These are phyloP conservation scores for Hyaloscypha finlandica DNA, from an alignment of 495 filamentous ascomycete genomes.

Conservation along the genomic window DNA sequence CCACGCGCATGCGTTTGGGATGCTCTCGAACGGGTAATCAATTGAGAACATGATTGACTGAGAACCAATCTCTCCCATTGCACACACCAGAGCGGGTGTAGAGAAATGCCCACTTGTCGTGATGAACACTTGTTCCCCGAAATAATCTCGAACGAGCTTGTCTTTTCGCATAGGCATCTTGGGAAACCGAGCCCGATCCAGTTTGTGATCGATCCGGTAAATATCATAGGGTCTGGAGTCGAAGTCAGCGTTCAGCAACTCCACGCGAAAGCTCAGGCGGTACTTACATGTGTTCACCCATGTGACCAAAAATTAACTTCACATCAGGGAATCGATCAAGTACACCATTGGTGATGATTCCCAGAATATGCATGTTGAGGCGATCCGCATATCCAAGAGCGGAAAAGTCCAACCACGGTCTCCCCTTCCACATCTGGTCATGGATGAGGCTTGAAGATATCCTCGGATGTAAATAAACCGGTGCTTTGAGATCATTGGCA, in stretches of 20 bases:
- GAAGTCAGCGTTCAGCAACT: not conserved
- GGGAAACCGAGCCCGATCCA: constrained; percentile 41
- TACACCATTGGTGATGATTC: constrained; percentile 55
- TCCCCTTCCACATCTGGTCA: constrained; percentile 52
- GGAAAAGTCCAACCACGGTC: constrained; percentile 38
- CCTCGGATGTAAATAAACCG: constrained; percentile 62
- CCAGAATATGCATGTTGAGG: constrained; percentile 40
- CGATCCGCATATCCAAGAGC: constrained; percentile 55
- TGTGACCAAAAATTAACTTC: constrained; percentile 64
- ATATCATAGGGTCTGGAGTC: constrained; percentile 48
- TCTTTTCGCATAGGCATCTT: constrained; percentile 48
- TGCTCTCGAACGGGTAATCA: constrained; percentile 52
- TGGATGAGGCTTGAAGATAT: constrained; percentile 49
- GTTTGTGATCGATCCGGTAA: constrained; percentile 63
- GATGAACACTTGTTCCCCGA: constrained; percentile 63
- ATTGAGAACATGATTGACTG: constrained; percentile 52
- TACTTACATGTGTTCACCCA: constrained; percentile 50
- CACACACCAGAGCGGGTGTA: constrained; percentile 49
- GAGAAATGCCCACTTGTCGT: constrained; percentile 65
- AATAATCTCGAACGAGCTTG: constrained; percentile 58
- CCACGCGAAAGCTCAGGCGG: not conserved
- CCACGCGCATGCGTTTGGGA: constrained; percentile 12
- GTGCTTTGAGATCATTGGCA: constrained; percentile 57
- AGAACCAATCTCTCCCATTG: constrained; percentile 46
- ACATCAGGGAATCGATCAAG: constrained; percentile 58